Evolutionary conservation across 106 monocot species (phyloP), one percentile per base, ranked within the genome.

Genomic region (Acorus calamus): DNA sequence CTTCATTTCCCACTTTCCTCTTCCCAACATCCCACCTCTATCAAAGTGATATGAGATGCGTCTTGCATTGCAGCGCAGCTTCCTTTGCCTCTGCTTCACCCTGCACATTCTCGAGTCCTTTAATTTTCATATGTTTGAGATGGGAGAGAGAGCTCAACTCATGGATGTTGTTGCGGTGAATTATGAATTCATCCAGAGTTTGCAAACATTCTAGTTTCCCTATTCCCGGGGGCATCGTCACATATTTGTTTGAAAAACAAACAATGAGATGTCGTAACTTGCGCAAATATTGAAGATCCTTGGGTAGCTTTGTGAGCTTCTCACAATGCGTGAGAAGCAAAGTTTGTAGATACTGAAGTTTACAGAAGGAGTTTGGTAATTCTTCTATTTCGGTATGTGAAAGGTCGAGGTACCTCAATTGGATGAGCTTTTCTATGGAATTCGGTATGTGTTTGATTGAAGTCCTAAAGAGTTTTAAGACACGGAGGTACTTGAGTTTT

Each of bases 381-480:
- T 11, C 11, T 14, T 12, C 57, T 47, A 78, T 62, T 7, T 11
- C 9, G 7, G 72, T 62, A 3, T 42, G 3, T 7, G 72, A 61
- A 9, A 78, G 50, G 72, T 72, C 11, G 7, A 78, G 57, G 49
- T 63, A 68, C 14, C 78, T 53, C 5, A 78, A 57, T 42, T 73
- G 79, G n/a, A 69, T 72, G 7, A 78, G 55, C 50, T 46, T 45
- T 4, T 56, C 67, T 4, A 78, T n/a, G 11, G 62, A 62, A 43
- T 67, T 52, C 7, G 77, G 72, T 7, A 78, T 6, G 2, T 14
- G 53, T 4, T 55, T 50, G 7, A 73, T 56, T 0, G 3, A 8
- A 1, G 53, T 4, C 0, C 5, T 14, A 41, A 4, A 6, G 54
- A 78, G 45, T 3, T 57, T 9, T 59, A 72, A 43, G 3, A 68